A percentile compares a stretch with the other conserved stretches of the same genome.
phyloP scores from a whole-genome alignment of 768 basidiomycete genomes.

The Pleurotus ostreatus region DNA sequence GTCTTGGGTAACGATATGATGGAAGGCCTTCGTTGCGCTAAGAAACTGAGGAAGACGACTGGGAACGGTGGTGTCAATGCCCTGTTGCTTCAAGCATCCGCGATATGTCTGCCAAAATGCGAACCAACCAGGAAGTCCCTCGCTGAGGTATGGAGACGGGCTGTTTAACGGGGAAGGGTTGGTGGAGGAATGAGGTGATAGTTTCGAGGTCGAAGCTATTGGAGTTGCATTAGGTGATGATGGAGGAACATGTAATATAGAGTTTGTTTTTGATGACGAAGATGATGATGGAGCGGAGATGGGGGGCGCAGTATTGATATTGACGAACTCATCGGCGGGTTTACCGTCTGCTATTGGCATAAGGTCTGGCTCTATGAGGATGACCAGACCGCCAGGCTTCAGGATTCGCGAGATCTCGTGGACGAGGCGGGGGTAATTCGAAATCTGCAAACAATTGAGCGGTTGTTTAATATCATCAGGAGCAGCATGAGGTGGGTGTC shows the following conservation, averaged over 20 bases:
- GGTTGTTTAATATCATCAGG: no score
- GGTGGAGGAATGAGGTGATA: not conserved
- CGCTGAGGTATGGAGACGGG: slow-evolving; percentile 12
- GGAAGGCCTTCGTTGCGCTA: slow-evolving; percentile 45
- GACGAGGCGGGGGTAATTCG: slow-evolving; percentile 56
- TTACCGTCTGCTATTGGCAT: slow-evolving; percentile 46
- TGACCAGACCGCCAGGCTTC: slow-evolving; percentile 65
- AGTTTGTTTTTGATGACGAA: not conserved
- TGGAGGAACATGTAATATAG: not conserved
- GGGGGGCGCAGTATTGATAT: not conserved
- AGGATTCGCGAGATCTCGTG: slow-evolving; percentile 62
- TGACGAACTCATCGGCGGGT: slow-evolving; percentile 29
- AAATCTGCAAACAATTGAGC: slow-evolving; percentile 37
- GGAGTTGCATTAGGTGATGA: not conserved
- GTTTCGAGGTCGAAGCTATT: slow-evolving; percentile 12
- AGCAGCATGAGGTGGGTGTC: no score
- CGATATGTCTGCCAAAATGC: slow-evolving; percentile 62
- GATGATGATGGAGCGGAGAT: not conserved
- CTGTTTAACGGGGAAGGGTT: slow-evolving; percentile 14
- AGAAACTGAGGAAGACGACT: slow-evolving; percentile 49
- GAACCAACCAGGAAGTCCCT: slow-evolving; percentile 54
- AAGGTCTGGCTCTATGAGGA: slow-evolving; percentile 60
- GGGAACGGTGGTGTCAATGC: slow-evolving; percentile 57
- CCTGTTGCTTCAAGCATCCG: slow-evolving; percentile 44
- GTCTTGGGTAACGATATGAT: slow-evolving; percentile 49